phyloP scores from a whole-genome alignment of 2,329 filamentous ascomycete genomes.

The Paradendryphiella salina region DNA sequence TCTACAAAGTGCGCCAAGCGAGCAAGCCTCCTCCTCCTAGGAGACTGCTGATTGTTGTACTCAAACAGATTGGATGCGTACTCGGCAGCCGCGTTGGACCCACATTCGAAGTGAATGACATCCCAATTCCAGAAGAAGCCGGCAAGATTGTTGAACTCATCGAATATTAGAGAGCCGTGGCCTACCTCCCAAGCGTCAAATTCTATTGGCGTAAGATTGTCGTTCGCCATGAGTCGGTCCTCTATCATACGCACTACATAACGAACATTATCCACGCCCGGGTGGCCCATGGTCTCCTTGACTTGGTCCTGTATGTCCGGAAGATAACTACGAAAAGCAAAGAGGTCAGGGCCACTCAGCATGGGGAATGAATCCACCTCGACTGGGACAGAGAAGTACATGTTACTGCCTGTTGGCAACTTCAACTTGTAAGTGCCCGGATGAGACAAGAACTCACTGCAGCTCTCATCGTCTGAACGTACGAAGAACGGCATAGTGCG shows the following conservation, averaged over 20 bases:
- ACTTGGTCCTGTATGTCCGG: not conserved
- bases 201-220: too few species aligned
- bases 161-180: not conserved
- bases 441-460: not conserved
- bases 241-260: not conserved
- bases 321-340: not conserved
- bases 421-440: not conserved
- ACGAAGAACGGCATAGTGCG: not conserved
- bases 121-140: constrained; percentile 2
- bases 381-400: constrained; percentile 9
- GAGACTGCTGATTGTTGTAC: not conserved
- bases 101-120: not conserved
- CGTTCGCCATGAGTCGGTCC: too few species aligned
- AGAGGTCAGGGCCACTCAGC: not conserved
- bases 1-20: not conserved
- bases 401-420: not conserved
- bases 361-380: not conserved
- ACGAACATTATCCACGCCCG: not conserved
- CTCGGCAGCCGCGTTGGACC: not conserved
- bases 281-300: not conserved
- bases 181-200: not conserved
- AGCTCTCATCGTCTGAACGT: not conserved
- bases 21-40: not conserved
- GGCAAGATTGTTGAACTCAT: not conserved
- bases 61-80: not conserved